phyloP scores from a whole-genome alignment of 2,329 filamentous ascomycete genomes.

The Nannizziopsis arthrosporioides region DNA sequence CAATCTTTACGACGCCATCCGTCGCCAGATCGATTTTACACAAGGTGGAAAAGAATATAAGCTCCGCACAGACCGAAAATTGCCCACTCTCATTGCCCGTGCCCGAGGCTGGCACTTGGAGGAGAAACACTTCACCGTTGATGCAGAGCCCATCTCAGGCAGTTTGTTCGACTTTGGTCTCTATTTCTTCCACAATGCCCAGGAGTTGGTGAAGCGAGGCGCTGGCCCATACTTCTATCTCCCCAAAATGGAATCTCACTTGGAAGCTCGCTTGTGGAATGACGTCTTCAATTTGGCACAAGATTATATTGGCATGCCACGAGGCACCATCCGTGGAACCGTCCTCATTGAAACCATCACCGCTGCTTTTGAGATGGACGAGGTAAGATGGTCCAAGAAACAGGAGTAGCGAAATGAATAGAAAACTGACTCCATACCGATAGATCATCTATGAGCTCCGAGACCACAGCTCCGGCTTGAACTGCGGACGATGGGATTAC shows the following conservation, averaged over 20 bases:
- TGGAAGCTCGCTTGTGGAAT: slow-evolving; percentile 96
- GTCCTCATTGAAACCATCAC: slow-evolving; percentile 97
- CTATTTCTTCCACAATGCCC: slow-evolving; percentile 98
- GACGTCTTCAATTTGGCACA: slow-evolving; percentile 93
- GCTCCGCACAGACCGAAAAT: slow-evolving; percentile 75
- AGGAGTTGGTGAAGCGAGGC: slow-evolving; percentile 72
- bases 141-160: slow-evolving; percentile 87
- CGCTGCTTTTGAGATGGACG: slow-evolving; percentile 98
- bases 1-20: slow-evolving; percentile 92
- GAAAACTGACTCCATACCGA: neutral
- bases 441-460: slow-evolving; percentile 96
- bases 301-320: slow-evolving; percentile 78
- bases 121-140: slow-evolving; percentile 94
- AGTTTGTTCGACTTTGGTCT: slow-evolving; percentile 93
- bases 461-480: slow-evolving; percentile 89
- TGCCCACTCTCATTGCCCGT: slow-evolving; percentile 85
- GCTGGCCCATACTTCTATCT: slow-evolving; percentile 95
- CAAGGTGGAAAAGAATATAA: slow-evolving; percentile 94
- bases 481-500: slow-evolving; percentile 99
- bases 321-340: slow-evolving; percentile 87
- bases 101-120: slow-evolving; percentile 96
- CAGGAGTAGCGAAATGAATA: neutral
- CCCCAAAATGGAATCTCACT: slow-evolving; percentile 95
- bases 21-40: slow-evolving; percentile 91
- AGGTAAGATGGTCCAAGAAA: slow-evolving; percentile 35